Base-by-base conservation (phyloP, 306 rosid genomes). In the Cucumis melo region DNA sequence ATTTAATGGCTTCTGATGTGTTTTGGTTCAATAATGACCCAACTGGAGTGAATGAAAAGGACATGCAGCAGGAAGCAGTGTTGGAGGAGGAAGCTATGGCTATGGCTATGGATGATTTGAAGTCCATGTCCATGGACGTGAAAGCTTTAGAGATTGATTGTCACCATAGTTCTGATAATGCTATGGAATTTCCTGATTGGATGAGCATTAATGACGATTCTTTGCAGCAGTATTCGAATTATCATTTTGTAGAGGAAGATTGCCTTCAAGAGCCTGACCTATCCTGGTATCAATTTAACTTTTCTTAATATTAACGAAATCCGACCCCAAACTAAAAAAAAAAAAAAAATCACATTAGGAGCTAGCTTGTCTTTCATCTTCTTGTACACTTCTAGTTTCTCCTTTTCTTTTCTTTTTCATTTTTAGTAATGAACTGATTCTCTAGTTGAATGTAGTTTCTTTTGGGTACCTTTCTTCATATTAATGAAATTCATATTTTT, bases 111-210 rank as follows among this genome's bases (percentile, higher is more conserved):
- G 90, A 85, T 20, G 91, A 91, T 87, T 82, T 93, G 77, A 87
- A 85, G 65, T 87, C 90, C 48, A 78, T 86, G 59, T 14, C 55
- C 53, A 46, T 46, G 53, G 84, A 82, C 50, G 61, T 53, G 63
- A 83, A 86, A 56, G 72, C 36, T 79, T 88, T 82, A 75, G 88
- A 78, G 24, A 68, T 32, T 74, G 81, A 78, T 59, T 82, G 61
- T 46, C 71, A 57, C 70, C 83, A 73, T 74, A 44, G 81, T 59
- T 90, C 87, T 81, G 87, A 84, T 11, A 86, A 88, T 50, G 74
- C 57, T 74, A 60, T 90, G 86, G 95, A 94, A 80, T 89, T 92
- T 79, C 96, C 97, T 39, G 77, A 89, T 65, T 92, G 95, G 99
- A 82, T 89, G 88, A 89, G 74, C 74, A 84, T 87, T 74, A 89